Base-by-base conservation (phyloP, 2,329 filamentous ascomycete species). In the Trichoderma sp. region DNA sequence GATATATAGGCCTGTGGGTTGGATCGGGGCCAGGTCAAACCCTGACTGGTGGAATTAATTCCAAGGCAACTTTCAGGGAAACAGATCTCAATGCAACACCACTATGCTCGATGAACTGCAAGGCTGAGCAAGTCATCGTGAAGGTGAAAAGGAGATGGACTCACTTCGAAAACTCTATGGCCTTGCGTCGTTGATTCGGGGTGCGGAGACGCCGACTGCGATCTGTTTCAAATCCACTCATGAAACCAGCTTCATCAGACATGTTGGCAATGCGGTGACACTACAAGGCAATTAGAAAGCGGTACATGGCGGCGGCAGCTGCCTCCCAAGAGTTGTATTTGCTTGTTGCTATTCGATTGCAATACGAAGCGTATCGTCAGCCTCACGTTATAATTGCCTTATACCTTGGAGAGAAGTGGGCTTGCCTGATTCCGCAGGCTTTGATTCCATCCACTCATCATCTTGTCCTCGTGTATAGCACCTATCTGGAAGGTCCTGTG, bases 41-140 rank as follows among this genome's bases (percentile, higher is more conserved):
- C 51, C 44, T 63, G 59, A 66, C n/a, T 66, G 61, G 65, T 57
- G 65, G 65, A 66, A 64, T 64, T 60, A 64, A n/a, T 64, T 30
- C 30, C 21, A 59, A 41, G 21, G 41, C 21, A 24, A 48, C 3
- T 39, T 56, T 24, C 9, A 21, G 21, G 43, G 30, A 65, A 39
- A 14, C 50, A 63, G 60, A 55, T 55, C 50, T 47, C 17, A 54
- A 24, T 60, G 28, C 26, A 6, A 47, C 12, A 50, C 24, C 45
- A 14, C 12, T 39, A 50, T n/a, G 43, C 34, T 62, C 14, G n/a
- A n/a, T 45, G 2, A 34, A 14, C 21, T n/a, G 34, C 50, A 45
- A 54, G 39, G 24, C 50, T 62, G 47, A 44, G 34, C 17, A 43
- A 15, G 17, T 21, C 34, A 52, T 52, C 1, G 7, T n/a, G 1